Percentiles rank a stretch among this genome's conserved stretches.
Conservation (phyloP, 805 yeast genomes). For the Starmerella cellae region DNA sequence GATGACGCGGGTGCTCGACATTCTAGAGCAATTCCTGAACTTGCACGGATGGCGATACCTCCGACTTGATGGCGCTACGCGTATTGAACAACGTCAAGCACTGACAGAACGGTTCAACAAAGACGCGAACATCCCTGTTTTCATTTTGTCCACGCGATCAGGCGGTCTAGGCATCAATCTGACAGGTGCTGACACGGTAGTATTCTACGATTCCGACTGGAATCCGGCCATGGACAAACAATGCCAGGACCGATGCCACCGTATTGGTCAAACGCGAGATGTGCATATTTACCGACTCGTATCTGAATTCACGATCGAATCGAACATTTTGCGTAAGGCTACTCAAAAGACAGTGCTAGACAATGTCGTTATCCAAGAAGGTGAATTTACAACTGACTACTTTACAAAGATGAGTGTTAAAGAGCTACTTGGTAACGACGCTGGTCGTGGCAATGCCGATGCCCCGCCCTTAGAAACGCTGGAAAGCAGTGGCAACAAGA, state of each 20-base stretch:
- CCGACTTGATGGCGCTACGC: constrained; percentile 95
- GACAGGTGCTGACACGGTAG: constrained; percentile 98
- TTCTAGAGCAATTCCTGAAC: constrained; percentile 82
- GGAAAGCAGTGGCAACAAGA: constrained; percentile 9
- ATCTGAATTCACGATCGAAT: constrained; percentile 90
- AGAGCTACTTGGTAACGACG: constrained; percentile 63
- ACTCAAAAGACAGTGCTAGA: constrained; percentile 89
- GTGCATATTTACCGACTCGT: constrained; percentile 95
- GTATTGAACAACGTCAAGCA: constrained; percentile 90
- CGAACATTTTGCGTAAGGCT: constrained; percentile 84
- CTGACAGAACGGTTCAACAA: constrained; percentile 85
- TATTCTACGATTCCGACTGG: constrained; percentile 98
- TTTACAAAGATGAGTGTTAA: constrained; percentile 75
- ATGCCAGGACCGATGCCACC: constrained; percentile 97
- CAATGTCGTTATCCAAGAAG: constrained; percentile 91
- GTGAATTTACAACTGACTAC: constrained; percentile 95
- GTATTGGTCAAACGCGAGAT: constrained; percentile 96
- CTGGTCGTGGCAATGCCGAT: constrained; percentile 27
- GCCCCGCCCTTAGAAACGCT: constrained; percentile 23
- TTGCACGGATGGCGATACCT: constrained; percentile 87
- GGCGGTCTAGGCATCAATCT: constrained; percentile 97
- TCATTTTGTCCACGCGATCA: constrained; percentile 86
- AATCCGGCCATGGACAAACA: constrained; percentile 99
- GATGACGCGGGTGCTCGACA: constrained; percentile 92
- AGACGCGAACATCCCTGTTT: constrained; percentile 75